A percentile compares a stretch with the other conserved stretches of the same genome.
phyloP scores from a whole-genome alignment of 331 rosid species.

The Quercus lobata region DNA sequence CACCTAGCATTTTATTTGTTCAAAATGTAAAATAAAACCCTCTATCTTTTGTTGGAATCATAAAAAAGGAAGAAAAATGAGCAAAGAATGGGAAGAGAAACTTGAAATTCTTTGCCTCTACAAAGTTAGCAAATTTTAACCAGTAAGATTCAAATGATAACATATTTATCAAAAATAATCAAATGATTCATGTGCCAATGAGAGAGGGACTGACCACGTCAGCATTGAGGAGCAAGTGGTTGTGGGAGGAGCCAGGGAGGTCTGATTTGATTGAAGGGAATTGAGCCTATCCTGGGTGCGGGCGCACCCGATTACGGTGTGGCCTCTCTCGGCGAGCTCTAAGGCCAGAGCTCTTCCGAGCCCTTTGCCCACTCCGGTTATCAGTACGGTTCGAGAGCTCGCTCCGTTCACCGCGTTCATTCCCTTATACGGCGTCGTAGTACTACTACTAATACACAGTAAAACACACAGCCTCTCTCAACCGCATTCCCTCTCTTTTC shows the following conservation, averaged over 20 bases:
- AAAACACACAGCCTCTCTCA: background rate
- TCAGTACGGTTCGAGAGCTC: constrained; percentile 13
- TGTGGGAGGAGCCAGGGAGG: background rate
- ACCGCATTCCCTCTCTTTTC: no score
- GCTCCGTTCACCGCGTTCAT: constrained; percentile 12
- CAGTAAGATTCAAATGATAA: background rate
- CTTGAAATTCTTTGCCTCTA: background rate
- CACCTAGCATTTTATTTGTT: background rate
- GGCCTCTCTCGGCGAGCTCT: constrained; percentile 64
- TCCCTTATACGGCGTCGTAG: background rate
- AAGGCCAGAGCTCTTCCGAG: constrained; percentile 68
- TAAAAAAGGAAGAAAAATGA: background rate
- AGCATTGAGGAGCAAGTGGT: constrained; percentile 43
- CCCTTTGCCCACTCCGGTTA: constrained; percentile 38
- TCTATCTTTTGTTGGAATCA: background rate
- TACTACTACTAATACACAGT: background rate
- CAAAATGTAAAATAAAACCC: background rate
- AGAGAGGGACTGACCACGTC: constrained; percentile 41
- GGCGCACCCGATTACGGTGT: constrained; percentile 68
- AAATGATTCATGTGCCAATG: background rate
- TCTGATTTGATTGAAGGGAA: constrained; percentile 37
- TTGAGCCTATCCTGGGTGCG: constrained; percentile 60
- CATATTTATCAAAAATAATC: background rate
- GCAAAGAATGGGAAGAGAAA: background rate
- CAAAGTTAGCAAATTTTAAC: background rate